Evolutionary conservation across 164 flowering plant species (phyloP).

Genomic region (Annona squamosa): DNA sequence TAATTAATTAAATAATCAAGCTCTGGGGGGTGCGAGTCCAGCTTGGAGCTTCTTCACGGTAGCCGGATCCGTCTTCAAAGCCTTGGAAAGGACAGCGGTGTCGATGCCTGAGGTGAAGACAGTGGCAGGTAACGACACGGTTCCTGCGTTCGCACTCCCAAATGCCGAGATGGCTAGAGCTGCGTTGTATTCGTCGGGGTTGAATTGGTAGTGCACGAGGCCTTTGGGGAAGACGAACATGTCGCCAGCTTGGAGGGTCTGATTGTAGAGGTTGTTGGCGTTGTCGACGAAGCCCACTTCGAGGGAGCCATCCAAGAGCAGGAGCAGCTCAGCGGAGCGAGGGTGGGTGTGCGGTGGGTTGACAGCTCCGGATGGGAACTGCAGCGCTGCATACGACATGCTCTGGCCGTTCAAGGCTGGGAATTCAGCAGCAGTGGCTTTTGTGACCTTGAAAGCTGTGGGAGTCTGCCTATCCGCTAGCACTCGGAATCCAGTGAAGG

Average conservation of each 20-base stretch:
- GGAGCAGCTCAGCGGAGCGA: constrained; percentile 5
- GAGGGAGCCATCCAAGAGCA: not conserved
- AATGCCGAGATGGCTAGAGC: constrained; percentile 5
- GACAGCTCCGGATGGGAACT: not conserved
- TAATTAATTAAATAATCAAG: not conserved
- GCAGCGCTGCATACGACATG: constrained; percentile 5
- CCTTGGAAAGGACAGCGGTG: constrained; percentile 1
- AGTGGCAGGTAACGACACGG: constrained; percentile 6
- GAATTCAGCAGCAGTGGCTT: constrained; percentile 25
- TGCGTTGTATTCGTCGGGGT: not conserved
- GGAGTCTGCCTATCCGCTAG: not conserved
- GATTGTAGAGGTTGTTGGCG: not conserved
- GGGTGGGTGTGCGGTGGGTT: constrained; percentile 8
- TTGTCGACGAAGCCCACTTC: constrained; percentile 7
- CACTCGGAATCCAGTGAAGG: not conserved
- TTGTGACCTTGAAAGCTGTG: constrained; percentile 6
- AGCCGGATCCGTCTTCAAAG: constrained; percentile 11
- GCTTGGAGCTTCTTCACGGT: constrained; percentile 11
- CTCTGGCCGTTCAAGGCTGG: constrained; percentile 31
- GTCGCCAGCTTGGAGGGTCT: constrained; percentile 2
- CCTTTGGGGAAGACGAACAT: constrained; percentile 6
- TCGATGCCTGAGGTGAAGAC: constrained; percentile 8
- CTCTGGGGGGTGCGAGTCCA: constrained; percentile 7
- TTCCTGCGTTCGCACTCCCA: constrained; percentile 28
- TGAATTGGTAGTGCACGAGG: constrained; percentile 5